Conservation (phyloP, 2,329 filamentous ascomycete species). For the Colletotrichum chrysophilum region DNA sequence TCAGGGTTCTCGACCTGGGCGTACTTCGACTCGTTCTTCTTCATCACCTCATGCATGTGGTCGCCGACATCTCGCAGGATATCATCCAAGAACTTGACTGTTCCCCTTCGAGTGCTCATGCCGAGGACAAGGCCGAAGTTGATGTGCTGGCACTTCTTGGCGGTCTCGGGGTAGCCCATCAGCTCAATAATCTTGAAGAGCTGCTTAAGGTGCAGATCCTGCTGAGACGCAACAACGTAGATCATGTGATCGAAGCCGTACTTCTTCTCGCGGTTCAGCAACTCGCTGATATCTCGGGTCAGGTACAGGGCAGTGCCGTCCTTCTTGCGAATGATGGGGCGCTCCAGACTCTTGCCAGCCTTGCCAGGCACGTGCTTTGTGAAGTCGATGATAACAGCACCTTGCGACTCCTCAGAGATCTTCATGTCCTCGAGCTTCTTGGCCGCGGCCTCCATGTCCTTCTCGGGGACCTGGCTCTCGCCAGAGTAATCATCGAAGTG, state of each 20-base stretch:
- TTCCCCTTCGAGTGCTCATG: conserved; percentile 75
- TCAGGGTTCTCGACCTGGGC: conserved; percentile 84
- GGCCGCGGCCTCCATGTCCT: conserved; percentile 69
- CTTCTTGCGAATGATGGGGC: conserved; percentile 73
- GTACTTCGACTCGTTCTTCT: conserved; percentile 89
- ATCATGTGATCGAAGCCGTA: conserved; percentile 72
- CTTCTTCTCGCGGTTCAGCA: conserved; percentile 66
- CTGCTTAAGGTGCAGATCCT: conserved; percentile 76
- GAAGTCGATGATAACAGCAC: conserved; percentile 76
- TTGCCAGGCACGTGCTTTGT: conserved; percentile 70
- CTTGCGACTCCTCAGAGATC: conserved; percentile 73
- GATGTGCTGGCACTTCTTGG: conserved; percentile 73
- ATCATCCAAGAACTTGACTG: conserved; percentile 76
- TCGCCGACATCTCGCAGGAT: conserved; percentile 83
- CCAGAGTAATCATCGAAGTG: conserved; percentile 76
- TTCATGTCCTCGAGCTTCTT: conserved; percentile 67
- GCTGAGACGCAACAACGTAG: conserved; percentile 76
- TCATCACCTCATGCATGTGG: conserved; percentile 98
- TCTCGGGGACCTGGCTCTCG: conserved; percentile 74
- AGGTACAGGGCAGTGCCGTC: conserved; percentile 80
- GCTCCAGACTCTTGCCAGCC: conserved; percentile 72
- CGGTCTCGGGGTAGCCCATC: conserved; percentile 71
- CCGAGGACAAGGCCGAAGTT: conserved; percentile 77
- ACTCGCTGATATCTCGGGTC: conserved; percentile 78
- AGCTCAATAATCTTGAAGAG: conserved; percentile 79